phyloP scores from a whole-genome alignment of 176 grass and related monocot species.

The Lolium multiflorum region DNA sequence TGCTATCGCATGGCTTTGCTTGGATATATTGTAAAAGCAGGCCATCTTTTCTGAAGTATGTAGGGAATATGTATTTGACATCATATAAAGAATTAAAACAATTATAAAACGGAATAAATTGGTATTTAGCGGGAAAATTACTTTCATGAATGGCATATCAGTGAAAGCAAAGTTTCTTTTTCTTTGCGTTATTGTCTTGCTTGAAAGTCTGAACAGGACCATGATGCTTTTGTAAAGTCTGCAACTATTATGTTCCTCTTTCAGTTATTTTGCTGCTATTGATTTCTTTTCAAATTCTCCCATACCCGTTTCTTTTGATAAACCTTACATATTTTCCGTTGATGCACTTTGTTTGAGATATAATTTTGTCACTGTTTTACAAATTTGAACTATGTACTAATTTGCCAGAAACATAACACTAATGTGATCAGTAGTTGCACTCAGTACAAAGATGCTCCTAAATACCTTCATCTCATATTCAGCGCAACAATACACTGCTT shows the following conservation, averaged over 20 bases:
- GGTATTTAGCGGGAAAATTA: neutral
- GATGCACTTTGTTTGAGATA: neutral
- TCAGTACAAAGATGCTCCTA: neutral
- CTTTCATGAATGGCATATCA: neutral
- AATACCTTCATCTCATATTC: neutral
- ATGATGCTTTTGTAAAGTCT: neutral
- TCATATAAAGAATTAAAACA: neutral
- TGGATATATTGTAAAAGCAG: neutral
- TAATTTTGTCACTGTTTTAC: neutral
- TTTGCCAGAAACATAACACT: neutral
- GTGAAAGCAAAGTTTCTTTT: neutral
- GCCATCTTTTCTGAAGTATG: constrained; percentile 18
- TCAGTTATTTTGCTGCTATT: neutral
- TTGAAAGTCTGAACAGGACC: neutral
- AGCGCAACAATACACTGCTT: neutral
- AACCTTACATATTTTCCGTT: neutral
- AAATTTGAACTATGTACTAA: neutral
- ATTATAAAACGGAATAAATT: neutral
- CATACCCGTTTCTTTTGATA: neutral
- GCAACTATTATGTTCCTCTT: neutral
- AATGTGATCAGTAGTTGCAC: neutral
- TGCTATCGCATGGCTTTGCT: neutral
- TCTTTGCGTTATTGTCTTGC: neutral
- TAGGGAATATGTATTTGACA: neutral
- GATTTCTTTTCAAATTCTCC: neutral